Base-by-base conservation (phyloP, 73 alveolate genomes). In the Durusdinium trenchii region DNA sequence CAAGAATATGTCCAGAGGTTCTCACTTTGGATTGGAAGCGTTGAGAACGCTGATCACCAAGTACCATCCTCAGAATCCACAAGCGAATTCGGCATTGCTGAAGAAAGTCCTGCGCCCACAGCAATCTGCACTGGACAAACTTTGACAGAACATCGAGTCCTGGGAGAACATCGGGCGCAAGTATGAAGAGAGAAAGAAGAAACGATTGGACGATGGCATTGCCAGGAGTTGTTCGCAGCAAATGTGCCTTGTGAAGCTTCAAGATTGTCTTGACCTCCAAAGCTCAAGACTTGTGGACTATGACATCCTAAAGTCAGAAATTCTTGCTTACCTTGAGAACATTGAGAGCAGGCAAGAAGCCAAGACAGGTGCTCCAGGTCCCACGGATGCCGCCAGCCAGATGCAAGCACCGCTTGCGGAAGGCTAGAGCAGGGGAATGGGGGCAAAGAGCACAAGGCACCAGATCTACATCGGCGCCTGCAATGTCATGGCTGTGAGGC, bases 51-150 rank as follows among this genome's bases (percentile, higher is more conserved):
- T 71, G 51, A 6, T 71, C 10, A 10, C 52, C 51, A 71, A 71
- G 84, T 71, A 71, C 38, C 52, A n/a, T n/a, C 84, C 84, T 3
- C 84, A 71, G 84, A 71, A 71, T 28, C 84, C 84, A 36, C 84
- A 71, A 71, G 84, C 84, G 52, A 71, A 38, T n/a, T 71, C 84
- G 10, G 84, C 51, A 6, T n/a, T 71, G 51, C 51, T 71, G 84
- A 71, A 71, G 84, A 71, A 71, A 51, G 84, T 71, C 38, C 84
- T 71, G 51, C 52, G 26, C 38, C 84, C 84, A 10, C 14, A n/a
- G 18, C 51, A 71, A 38, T 71, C 52, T 51, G 10, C 43, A 36
- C 84, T 71, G 48, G 84, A 38, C 51, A 71, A 71, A n/a, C 51
- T 71, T 35, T 51, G 84, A 35, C 52, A 71, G 6, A 51, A 51